phyloP scores from a whole-genome alignment of 2,329 filamentous ascomycete genomes.

The Clarireedia monteithiana region DNA sequence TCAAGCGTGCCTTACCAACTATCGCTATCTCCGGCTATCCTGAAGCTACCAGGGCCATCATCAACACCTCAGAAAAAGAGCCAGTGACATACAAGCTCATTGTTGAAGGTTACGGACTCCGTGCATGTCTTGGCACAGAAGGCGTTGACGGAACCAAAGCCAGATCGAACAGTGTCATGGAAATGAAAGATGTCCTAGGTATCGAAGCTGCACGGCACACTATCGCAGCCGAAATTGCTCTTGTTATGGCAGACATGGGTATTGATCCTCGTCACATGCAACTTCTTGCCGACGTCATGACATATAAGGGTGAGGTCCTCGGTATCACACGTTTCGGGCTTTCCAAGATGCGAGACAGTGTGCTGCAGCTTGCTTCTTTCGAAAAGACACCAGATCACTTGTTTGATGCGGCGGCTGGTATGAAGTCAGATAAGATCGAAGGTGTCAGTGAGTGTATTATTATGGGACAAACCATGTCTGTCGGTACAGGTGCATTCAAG shows the following conservation, averaged over 20 bases:
- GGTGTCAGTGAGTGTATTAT: conserved; percentile 97
- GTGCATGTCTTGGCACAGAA: conserved; percentile 84
- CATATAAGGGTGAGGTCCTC: conserved; percentile 93
- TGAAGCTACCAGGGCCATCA: conserved; percentile 78
- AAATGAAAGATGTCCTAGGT: conserved; percentile 77
- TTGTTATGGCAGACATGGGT: conserved; percentile 88
- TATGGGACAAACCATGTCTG: conserved; percentile 87
- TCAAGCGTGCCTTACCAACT: conserved; percentile 72
- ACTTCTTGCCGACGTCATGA: conserved; percentile 95
- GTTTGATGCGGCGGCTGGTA: conserved; percentile 86
- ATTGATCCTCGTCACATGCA: conserved; percentile 99
- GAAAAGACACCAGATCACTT: conserved; percentile 98
- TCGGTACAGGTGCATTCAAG: conserved; percentile 89
- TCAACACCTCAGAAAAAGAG: conserved; percentile 55
- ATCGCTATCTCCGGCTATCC: conserved; percentile 89
- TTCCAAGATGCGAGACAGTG: conserved; percentile 91
- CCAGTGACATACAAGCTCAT: conserved; percentile 52
- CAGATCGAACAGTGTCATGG: conserved; percentile 82
- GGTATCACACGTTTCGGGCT: conserved; percentile 95
- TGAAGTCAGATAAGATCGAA: conserved; percentile 87
- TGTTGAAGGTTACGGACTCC: conserved; percentile 90
- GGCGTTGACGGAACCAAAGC: conserved; percentile 75
- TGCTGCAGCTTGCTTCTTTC: conserved; percentile 89
- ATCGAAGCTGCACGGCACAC: conserved; percentile 90
- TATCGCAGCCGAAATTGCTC: conserved; percentile 80